Evolutionary conservation across 345 rosid genomes (phyloP).

Genomic region (Syzygium aqueum): DNA sequence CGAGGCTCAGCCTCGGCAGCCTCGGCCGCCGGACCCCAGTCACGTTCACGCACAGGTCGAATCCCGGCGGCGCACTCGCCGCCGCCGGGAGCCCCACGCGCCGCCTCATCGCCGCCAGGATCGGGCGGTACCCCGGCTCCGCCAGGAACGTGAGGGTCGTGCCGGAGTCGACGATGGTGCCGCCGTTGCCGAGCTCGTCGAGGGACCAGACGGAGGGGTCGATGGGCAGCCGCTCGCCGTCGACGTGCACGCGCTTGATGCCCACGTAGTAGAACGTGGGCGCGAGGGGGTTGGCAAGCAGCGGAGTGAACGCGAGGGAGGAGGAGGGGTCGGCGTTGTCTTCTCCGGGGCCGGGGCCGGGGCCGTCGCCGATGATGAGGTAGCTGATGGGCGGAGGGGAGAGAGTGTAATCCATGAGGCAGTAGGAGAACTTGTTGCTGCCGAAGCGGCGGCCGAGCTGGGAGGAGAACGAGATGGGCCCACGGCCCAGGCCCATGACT

Average conservation of each 20-base stretch:
- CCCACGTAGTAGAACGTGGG: slow-evolving; percentile 74
- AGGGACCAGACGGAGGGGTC: slow-evolving; percentile 69
- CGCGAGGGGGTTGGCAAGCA: slow-evolving; percentile 41
- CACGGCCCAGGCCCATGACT: slow-evolving; percentile 85
- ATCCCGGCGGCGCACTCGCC: slow-evolving; percentile 36
- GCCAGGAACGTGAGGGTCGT: slow-evolving; percentile 57
- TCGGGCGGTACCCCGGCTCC: slow-evolving; percentile 39
- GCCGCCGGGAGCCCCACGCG: slow-evolving; percentile 37
- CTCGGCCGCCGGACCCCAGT: slow-evolving; percentile 29
- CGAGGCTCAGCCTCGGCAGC: slow-evolving; percentile 51
- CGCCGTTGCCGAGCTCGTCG: slow-evolving; percentile 67
- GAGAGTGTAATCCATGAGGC: slow-evolving; percentile 71
- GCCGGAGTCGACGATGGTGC: slow-evolving; percentile 79
- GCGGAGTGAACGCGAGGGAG: slow-evolving; percentile 44
- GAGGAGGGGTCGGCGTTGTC: slow-evolving; percentile 1
- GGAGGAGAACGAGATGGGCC: slow-evolving; percentile 67
- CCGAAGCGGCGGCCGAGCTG: slow-evolving; percentile 78
- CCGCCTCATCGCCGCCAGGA: slow-evolving; percentile 34
- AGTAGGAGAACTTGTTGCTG: slow-evolving; percentile 68
- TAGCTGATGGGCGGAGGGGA: slow-evolving; percentile 84
- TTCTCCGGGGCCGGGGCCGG: neutral
- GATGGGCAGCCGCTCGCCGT: slow-evolving; percentile 37
- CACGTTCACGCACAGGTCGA: slow-evolving; percentile 68
- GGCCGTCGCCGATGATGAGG: slow-evolving; percentile 40
- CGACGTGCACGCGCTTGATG: slow-evolving; percentile 34